Evolutionary conservation across 2,329 filamentous ascomycete species (phyloP).

Genomic region (Ascomycota sp.): DNA sequence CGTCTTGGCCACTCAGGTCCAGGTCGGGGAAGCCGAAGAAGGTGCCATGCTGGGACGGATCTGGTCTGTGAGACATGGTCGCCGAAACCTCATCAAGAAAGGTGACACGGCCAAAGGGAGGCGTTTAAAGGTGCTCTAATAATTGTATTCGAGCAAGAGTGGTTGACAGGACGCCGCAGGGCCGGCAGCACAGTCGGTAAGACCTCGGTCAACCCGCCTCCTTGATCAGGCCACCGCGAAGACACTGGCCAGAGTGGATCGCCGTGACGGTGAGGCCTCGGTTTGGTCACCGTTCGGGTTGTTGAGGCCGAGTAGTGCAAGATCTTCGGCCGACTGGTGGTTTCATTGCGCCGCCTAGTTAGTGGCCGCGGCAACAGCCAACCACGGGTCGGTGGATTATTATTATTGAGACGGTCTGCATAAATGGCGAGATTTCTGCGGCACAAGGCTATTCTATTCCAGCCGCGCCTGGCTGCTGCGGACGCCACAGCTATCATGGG

Average conservation of each 20-base stretch:
- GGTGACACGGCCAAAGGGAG: not conserved
- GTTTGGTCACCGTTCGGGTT: too few species aligned
- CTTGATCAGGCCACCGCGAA: not conserved
- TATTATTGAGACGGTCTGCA: too few species aligned
- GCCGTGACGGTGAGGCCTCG: not conserved
- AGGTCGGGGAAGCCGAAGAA: constrained; percentile 2
- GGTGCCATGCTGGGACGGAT: constrained; percentile 6
- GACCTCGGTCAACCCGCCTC: not conserved
- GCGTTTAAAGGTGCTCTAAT: not conserved
- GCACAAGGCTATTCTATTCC: too few species aligned
- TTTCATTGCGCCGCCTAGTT: too few species aligned
- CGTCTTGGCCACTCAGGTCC: constrained; percentile 9
- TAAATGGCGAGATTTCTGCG: too few species aligned
- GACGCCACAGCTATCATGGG: too few species aligned
- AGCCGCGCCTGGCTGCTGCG: too few species aligned
- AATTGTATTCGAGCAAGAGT: constrained; percentile 1
- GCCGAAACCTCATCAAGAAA: not conserved
- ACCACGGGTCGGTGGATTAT: too few species aligned
- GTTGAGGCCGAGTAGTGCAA: too few species aligned
- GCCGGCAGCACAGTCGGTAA: not conserved
- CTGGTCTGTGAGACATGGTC: constrained; percentile 2
- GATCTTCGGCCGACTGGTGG: too few species aligned
- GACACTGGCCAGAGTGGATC: not conserved
- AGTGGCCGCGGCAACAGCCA: too few species aligned
- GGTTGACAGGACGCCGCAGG: not conserved